Base-by-base conservation (phyloP, 495 filamentous ascomycete species). In the Ramalina intermedia region DNA sequence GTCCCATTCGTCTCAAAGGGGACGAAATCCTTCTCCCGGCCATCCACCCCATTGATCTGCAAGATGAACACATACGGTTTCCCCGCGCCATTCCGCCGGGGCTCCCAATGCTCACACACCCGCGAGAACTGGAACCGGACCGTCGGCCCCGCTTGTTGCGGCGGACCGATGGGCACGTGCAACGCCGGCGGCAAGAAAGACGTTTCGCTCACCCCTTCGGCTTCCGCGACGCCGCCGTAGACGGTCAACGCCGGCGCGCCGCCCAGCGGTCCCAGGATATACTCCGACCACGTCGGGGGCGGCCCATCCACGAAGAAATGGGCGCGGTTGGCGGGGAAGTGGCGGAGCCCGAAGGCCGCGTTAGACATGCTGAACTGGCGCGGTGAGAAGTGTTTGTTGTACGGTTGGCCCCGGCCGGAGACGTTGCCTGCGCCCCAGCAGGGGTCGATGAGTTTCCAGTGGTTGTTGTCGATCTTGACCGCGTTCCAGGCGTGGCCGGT, bases 401-500 rank as follows among this genome's bases (percentile, higher is more conserved):
- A 96, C 1, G 69, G 64, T 55, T 64, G 52, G 29, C 66, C 68
- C 55, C 62, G 40, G 38, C 74, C 63, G 60, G 65, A 42, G 52
- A 82, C 61, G 40, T 56, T 58, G 11, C 91, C 91, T 0, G 90
- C 87, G 37, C 91, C 91, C 91, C 91, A 98, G 61, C 91, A 96
- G 3, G 80, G 52, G 57, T 98, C 91, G 37, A 96, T 70, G 4
- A 96, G 71, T 63, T 96, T 94, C 90, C 90, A 98, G 51, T 81
- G 75, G 2, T 82, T 82, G 37, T 79, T 72, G 51, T 94, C 89
- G 48, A 96, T 87, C 41, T 76, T 74, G 16, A 96, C 84, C 0
- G 81, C 91, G 57, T 90, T 96, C 91, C 91, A 98, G 6, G 91
- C 91, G 64, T 98, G 86, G 38, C 73, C 76, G 4, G 64, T 62